These are phyloP conservation scores for Primulina tabacum DNA, from an alignment of 257 asterid species.

Conservation along the genomic window DNA sequence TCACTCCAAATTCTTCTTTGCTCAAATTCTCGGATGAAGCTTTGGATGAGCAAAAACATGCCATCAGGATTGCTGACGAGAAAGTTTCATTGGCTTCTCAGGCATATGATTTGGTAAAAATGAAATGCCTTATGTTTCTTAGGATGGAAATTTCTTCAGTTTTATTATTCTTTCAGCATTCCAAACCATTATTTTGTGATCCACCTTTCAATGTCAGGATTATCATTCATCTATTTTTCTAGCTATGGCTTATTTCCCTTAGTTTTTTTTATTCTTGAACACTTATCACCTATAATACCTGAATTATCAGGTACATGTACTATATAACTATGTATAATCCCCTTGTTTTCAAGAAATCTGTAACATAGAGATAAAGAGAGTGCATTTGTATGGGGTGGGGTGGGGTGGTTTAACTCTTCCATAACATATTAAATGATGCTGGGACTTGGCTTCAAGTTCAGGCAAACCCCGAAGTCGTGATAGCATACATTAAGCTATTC, in stretches of 20 bases:
- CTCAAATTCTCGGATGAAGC: constrained; percentile 84
- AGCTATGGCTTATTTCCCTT: constrained; percentile 7
- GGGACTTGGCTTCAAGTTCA: not conserved
- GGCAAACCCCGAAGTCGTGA: not conserved
- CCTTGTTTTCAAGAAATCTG: constrained; percentile 16
- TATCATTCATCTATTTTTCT: not conserved
- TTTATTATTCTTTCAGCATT: constrained; percentile 10
- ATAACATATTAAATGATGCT: not conserved
- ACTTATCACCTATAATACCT: constrained; percentile 3
- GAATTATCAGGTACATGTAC: not conserved
- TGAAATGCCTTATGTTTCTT: not conserved
- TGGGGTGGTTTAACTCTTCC: not conserved
- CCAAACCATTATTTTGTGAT: not conserved
- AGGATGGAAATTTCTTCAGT: constrained; percentile 5
- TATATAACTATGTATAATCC: not conserved
- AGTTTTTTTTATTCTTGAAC: not conserved
- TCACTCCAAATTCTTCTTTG: constrained; percentile 71
- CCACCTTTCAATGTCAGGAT: not conserved
- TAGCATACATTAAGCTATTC: not conserved
- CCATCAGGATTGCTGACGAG: constrained; percentile 93
- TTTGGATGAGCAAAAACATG: constrained; percentile 95
- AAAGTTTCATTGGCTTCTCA: constrained; percentile 84
- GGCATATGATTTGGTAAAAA: constrained; percentile 87
- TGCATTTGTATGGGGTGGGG: not conserved
- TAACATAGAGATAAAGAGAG: not conserved